Evolutionary conservation across 192 early-diverging fungal species (phyloP).

Genomic region (Coemansia sp.): DNA sequence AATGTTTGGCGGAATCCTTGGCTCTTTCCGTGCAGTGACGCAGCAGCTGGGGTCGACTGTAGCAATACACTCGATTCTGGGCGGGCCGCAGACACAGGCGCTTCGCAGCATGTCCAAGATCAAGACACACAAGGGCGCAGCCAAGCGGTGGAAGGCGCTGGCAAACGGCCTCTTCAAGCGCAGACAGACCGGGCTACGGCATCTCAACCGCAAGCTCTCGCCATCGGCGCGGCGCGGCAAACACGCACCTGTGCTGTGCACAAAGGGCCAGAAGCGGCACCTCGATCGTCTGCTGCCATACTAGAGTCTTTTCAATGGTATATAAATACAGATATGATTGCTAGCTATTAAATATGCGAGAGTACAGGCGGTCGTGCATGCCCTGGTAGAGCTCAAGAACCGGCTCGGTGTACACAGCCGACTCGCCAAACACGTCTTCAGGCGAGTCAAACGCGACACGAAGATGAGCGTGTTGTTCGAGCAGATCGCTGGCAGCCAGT

Average conservation of each 20-base stretch:
- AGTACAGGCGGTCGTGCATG: conserved; percentile 75
- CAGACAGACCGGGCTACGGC: conserved; percentile 41
- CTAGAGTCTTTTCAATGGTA: not conserved
- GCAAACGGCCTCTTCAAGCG: conserved; percentile 46
- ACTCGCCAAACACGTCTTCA: conserved; percentile 46
- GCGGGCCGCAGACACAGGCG: conserved; percentile 47
- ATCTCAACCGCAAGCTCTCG: conserved; percentile 40
- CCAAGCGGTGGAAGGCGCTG: conserved; percentile 53
- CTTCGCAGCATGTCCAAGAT: conserved; percentile 51
- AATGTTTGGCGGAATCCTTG: conserved; percentile 38
- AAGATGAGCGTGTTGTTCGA: conserved; percentile 56
- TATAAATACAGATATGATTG: not conserved
- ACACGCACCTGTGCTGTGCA: conserved; percentile 48
- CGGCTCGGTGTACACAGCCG: conserved; percentile 63
- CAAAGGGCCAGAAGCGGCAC: conserved; percentile 44
- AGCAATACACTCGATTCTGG: conserved; percentile 10
- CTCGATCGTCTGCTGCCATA: conserved; percentile 48
- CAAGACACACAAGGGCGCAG: conserved; percentile 53
- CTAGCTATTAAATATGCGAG: conserved; percentile 77
- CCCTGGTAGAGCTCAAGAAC: conserved; percentile 74
- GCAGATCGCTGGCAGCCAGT: conserved; percentile 53
- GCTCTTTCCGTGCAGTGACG: conserved; percentile 17
- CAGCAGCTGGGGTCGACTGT: conserved; percentile 14
- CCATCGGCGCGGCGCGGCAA: conserved; percentile 42
- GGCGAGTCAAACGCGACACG: conserved; percentile 15